Base-by-base conservation (phyloP, 768 basidiomycete species). In the Collybiopsis luxurians region DNA sequence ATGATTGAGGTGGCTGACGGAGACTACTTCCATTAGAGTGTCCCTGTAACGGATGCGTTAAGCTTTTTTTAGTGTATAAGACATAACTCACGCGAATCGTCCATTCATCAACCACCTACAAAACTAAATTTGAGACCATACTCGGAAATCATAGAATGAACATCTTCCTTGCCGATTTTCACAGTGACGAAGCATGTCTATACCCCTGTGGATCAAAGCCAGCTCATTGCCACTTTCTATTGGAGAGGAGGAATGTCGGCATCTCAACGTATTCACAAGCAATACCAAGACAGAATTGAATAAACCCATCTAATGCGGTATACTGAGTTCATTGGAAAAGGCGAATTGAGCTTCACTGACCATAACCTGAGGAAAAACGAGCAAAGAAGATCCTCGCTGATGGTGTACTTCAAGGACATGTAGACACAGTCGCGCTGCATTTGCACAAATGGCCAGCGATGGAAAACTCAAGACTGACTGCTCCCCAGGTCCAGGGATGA, bases 351-450 rank as follows among this genome's bases (percentile, higher is more conserved):
- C 15, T 19, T 15, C 34, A 42, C 39, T 30, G 3, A 44, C 53
- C 42, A 30, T 44, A n/a, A 44, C 26, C n/a, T 54, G 39, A 4
- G 40, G 53, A 11, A 54, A 4, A 3, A 51, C 9, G 4, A 51
- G 27, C 10, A 27, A 28, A 43, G 27, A n/a, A 9, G 27, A 26
- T 4, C 24, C 24, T 6, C 53, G 39, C 21, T 19, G 23, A 19
- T 44, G 53, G 2, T 54, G 42, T 0, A 44, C 27, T 34, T 54
- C 53, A 24, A 54, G 4, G 15, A 53, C 39, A 39, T 42, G 53
- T 7, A 30, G n/a, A n/a, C 53, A 54, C 17, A 38, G 43, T 31
- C 40, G 40, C 31, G 53, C 53, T 10, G 53, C 53, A 30, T 54
- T 44, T 10, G 53, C 53, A 36, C 53, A 54, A 1, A 54, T 31